phyloP scores from a whole-genome alignment of 441 rosid species.

The Populus tomentosa region DNA sequence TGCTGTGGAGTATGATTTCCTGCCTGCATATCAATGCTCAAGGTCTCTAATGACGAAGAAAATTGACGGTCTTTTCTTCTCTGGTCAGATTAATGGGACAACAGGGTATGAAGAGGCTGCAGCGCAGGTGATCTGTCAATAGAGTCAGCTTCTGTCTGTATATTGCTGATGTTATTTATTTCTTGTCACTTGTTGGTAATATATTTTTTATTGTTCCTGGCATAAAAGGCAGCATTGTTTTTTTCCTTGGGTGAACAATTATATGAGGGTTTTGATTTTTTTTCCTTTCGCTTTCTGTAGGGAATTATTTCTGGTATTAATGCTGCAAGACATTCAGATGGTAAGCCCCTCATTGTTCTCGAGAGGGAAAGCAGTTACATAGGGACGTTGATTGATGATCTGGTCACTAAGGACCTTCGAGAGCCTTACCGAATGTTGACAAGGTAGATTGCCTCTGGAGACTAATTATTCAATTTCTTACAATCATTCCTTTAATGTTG shows the following conservation, averaged over 20 bases:
- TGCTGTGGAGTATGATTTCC: constrained; percentile 97
- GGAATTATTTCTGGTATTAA: constrained; percentile 94
- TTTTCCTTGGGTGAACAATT: background rate
- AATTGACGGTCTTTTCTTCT: constrained; percentile 91
- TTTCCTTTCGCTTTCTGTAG: constrained; percentile 28
- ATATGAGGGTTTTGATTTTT: background rate
- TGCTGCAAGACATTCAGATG: constrained; percentile 87
- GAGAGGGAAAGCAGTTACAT: constrained; percentile 97
- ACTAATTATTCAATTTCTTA: background rate
- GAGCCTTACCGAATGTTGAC: constrained; percentile 98
- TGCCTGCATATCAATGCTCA: constrained; percentile 92
- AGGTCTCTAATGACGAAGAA: constrained; percentile 97
- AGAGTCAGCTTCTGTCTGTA: constrained; percentile 6
- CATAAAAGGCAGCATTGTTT: background rate
- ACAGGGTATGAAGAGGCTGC: constrained; percentile 99
- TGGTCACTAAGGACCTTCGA: constrained; percentile 93
- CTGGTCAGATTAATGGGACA: constrained; percentile 99
- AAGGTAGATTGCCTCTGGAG: constrained; percentile 41
- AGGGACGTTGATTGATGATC: constrained; percentile 93
- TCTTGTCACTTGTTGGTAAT: background rate
- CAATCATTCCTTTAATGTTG: background rate
- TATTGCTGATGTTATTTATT: background rate
- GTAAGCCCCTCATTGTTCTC: constrained; percentile 78
- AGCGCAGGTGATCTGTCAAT: constrained; percentile 65
- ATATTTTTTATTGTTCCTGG: too few relatives aligned